These are phyloP conservation scores for Phaseolus lunatus DNA, from an alignment of 306 rosid species.

Conservation along the genomic window DNA sequence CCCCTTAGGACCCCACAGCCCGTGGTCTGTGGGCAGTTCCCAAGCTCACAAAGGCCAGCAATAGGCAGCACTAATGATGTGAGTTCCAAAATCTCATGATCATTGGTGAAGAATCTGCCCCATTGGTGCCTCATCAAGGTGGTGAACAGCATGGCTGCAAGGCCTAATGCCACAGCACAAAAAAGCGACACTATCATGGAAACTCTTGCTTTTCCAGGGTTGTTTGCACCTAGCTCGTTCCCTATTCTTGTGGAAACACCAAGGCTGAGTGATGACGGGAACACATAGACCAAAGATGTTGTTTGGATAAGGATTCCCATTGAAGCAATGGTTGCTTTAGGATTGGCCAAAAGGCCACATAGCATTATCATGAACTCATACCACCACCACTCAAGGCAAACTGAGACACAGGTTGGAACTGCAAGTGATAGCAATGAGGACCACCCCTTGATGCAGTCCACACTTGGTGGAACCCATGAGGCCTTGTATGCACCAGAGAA, in stretches of 20 bases:
- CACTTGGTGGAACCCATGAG: conserved; percentile 81
- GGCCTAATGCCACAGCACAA: conserved; percentile 66
- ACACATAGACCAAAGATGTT: conserved; percentile 87
- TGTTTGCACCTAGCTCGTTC: conserved; percentile 82
- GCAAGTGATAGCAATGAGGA: conserved; percentile 77
- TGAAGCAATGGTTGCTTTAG: conserved; percentile 90
- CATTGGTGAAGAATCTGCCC: conserved; percentile 81
- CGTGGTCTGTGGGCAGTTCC: conserved; percentile 95
- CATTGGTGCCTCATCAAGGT: conserved; percentile 79
- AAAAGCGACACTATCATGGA: conserved; percentile 79
- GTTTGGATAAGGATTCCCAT: conserved; percentile 97
- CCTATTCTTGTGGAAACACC: conserved; percentile 90
- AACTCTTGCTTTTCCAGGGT: conserved; percentile 76
- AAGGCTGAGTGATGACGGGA: conserved; percentile 87
- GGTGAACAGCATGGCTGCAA: conserved; percentile 76
- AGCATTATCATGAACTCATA: conserved; percentile 93
- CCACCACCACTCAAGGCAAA: conserved; percentile 99
- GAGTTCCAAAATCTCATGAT: conserved; percentile 67
- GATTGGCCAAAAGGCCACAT: conserved; percentile 78
- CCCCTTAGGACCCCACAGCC: conserved; percentile 94
- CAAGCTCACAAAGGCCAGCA: conserved; percentile 90
- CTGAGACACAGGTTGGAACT: conserved; percentile 85
- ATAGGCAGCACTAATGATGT: conserved; percentile 86
- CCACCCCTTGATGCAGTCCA: conserved; percentile 85
- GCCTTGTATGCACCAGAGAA: conserved; percentile 71